Evolutionary conservation across 345 rosid species (phyloP), one percentile per base, ranked within the genome.

Genomic region (Euphorbia pulcherrima): DNA sequence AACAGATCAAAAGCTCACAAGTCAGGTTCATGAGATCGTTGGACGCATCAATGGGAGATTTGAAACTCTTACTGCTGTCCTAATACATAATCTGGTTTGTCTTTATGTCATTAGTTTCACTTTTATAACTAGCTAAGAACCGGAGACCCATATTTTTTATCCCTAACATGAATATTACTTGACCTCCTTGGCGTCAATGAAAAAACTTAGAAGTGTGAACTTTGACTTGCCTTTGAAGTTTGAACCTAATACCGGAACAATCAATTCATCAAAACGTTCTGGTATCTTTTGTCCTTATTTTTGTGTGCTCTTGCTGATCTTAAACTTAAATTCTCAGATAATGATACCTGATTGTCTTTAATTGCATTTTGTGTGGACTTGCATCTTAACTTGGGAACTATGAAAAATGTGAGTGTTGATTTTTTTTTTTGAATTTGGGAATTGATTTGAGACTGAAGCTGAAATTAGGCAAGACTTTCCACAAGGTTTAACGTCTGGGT

Each of bases 1-100:
- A n/a, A 53, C 87, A 89, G 96, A 95, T 85, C 99, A 95, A 83
- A 95, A 87, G 73, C 99, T 95, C 64, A 95, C 99, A 64, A 95
- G 99, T 77, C 99, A 94, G 81, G 99, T 94, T 81, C 99, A 94
- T 82, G 99, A 94, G 81, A 94, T 94, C 76, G 99, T 94, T 72
- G 99, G 99, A 62, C 92, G 99, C 70, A 94, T 94, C 57, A 95
- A 95, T 84, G 99, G 99, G 48, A 88, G 99, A 73, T 95, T 95
- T 88, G 99, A 97, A 74, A 83, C 99, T 39, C 78, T 92, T 71
- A 88, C 97, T 73, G 78, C 96, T 57, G 96, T 92, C 67, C 99
- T 97, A 37, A 91, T 95, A 77, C 99, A 92, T 78, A 97, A 95
- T 70, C 87, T 95, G 97, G 99, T 92, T 18, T 75, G 82, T 79